Conservation (phyloP, 2,329 filamentous ascomycete species). For the Phialocephala subalpina region DNA sequence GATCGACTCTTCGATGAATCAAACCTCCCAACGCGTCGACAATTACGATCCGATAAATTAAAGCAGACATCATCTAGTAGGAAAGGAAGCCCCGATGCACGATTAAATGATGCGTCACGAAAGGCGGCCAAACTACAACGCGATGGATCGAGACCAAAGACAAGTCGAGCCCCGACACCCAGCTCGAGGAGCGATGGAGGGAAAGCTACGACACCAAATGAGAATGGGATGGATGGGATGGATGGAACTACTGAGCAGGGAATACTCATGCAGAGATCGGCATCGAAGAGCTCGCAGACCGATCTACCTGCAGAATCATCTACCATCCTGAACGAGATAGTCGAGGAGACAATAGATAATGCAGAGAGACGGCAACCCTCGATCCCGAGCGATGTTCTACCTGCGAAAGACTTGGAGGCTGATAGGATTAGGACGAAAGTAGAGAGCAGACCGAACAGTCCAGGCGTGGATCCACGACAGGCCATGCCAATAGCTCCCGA, state of each 20-base stretch:
- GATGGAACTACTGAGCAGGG: conserved; percentile 20
- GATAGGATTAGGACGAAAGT: conserved; percentile 37
- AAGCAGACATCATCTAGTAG: conserved; percentile 47
- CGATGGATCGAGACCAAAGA: conserved; percentile 38
- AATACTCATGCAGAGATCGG: conserved; percentile 35
- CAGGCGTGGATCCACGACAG: conserved; percentile 43
- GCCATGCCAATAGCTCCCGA: conserved; percentile 45
- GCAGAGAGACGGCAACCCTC: conserved; percentile 28
- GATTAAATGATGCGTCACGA: conserved; percentile 27
- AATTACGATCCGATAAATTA: conserved; percentile 53
- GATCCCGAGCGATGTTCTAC: conserved; percentile 23
- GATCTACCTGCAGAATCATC: conserved; percentile 37
- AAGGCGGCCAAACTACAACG: conserved; percentile 36
- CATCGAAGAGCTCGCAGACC: conserved; percentile 44
- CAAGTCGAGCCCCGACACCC: conserved; percentile 38
- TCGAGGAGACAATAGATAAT: conserved; percentile 36
- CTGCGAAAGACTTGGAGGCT: conserved; percentile 33
- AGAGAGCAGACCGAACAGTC: conserved; percentile 42
- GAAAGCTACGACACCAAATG: conserved; percentile 22
- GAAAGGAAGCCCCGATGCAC: conserved; percentile 35
- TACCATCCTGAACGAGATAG: conserved; percentile 34
- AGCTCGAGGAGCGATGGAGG: conserved; percentile 33
- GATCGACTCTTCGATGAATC: conserved; percentile 59
- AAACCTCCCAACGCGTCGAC: conserved; percentile 59
- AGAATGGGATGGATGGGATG: conserved; percentile 20